Evolutionary conservation across 2,329 filamentous ascomycete genomes (phyloP).

Genomic region (Daldinia sp.): DNA sequence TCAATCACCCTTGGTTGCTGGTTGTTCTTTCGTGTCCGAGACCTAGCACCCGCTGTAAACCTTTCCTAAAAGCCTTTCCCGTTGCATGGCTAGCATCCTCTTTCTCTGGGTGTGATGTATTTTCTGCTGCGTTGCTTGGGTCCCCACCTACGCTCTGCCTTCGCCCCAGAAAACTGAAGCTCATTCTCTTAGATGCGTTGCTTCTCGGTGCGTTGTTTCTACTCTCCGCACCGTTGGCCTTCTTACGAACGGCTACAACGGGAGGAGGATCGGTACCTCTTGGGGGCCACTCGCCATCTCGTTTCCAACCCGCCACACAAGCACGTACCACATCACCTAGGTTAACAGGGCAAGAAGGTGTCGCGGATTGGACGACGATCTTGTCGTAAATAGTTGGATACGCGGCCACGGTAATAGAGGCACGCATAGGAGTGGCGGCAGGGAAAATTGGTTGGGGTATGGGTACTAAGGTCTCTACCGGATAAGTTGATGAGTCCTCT

Average conservation of each 20-base stretch:
- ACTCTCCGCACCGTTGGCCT: slow-evolving; percentile 45
- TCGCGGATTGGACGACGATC: slow-evolving; percentile 81
- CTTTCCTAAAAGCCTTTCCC: slow-evolving; percentile 51
- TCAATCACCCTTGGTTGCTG: slow-evolving; percentile 31
- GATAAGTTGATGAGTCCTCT: slow-evolving; percentile 56
- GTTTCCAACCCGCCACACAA: slow-evolving; percentile 91
- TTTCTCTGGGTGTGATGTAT: slow-evolving; percentile 33
- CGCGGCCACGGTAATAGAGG: slow-evolving; percentile 77
- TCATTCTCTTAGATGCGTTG: slow-evolving; percentile 56
- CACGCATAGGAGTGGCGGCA: slow-evolving; percentile 78
- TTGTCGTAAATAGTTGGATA: slow-evolving; percentile 92
- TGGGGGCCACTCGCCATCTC: slow-evolving; percentile 93
- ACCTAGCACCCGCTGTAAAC: slow-evolving; percentile 53
- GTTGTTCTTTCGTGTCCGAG: slow-evolving; percentile 48
- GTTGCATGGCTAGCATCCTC: slow-evolving; percentile 25
- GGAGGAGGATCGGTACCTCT: slow-evolving; percentile 61
- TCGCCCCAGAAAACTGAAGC: slow-evolving; percentile 61
- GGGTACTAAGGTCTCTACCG: slow-evolving; percentile 75
- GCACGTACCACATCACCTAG: slow-evolving; percentile 82
- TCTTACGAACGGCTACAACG: slow-evolving; percentile 56
- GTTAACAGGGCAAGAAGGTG: slow-evolving; percentile 90
- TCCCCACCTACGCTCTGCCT: slow-evolving; percentile 48
- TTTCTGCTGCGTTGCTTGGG: slow-evolving; percentile 26
- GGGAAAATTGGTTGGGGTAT: slow-evolving; percentile 80
- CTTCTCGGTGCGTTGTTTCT: slow-evolving; percentile 46